Percentiles rank a stretch among this genome's conserved stretches.
Conservation (phyloP, 345 rosid genomes). For the Hirschfeldia incana region DNA sequence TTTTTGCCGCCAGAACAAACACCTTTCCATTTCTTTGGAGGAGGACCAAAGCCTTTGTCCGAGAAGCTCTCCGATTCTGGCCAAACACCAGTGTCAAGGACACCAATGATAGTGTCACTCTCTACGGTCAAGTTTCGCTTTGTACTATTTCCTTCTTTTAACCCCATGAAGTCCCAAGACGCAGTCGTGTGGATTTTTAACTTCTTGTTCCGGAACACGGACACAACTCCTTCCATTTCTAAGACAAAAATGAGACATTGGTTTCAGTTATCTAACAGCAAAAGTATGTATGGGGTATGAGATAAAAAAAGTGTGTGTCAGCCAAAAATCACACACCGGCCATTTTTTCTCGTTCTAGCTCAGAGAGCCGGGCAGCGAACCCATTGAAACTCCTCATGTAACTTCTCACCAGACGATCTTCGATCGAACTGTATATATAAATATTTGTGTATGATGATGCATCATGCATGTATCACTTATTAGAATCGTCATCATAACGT, state of each 20-base stretch:
- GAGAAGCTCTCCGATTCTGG: slow-evolving; percentile 54
- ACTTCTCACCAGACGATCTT: slow-evolving; percentile 45
- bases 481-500: background rate
- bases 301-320: no score
- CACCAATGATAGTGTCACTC: slow-evolving; percentile 47
- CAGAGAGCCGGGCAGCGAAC: slow-evolving; percentile 55
- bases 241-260: background rate
- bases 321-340: slow-evolving; percentile 37
- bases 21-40: slow-evolving; percentile 58
- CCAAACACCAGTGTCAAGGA: slow-evolving; percentile 49
- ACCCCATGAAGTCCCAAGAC: slow-evolving; percentile 63
- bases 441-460: background rate
- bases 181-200: slow-evolving; percentile 47
- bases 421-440: slow-evolving; percentile 24
- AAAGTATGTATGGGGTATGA: no score
- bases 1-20: slow-evolving; percentile 43
- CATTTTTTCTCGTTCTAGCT: slow-evolving; percentile 44
- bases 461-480: background rate
- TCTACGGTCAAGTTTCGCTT: slow-evolving; percentile 6
- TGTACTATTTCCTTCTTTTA: slow-evolving; percentile 26
- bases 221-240: slow-evolving; percentile 48
- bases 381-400: slow-evolving; percentile 66
- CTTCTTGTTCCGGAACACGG: slow-evolving; percentile 46
- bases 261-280: no score
- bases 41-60: slow-evolving; percentile 50